Evolutionary conservation across 352 stramenopile genomes (phyloP), one percentile per base, ranked within the genome.

Genomic region (Pythium scleroteichum): DNA sequence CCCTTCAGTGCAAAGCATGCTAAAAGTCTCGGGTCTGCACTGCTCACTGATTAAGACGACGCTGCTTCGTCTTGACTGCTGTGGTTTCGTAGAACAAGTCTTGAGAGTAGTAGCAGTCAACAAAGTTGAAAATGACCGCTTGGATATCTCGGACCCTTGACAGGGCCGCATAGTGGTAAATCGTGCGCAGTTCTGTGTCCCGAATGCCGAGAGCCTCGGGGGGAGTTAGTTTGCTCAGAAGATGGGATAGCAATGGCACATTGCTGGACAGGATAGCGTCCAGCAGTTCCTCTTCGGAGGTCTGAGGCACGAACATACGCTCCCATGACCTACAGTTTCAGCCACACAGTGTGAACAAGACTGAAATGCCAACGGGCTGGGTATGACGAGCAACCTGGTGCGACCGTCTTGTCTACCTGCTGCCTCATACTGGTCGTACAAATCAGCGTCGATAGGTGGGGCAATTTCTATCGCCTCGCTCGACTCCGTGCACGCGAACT

Each of bases 161-260:
- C 35, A 68, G 17, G 1, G 60, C 60, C 6, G 60, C 60, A 19
- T 68, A 68, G 46, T 62, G 60, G 23, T 62, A 68, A 52, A 68
- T 53, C 13, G 60, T 68, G 2, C 60, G 60, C 19, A 17, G 20
- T 2, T 63, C 53, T 4, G 26, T 26, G 47, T 66, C 56, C 13
- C 27, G 49, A 32, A 64, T 33, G n/a, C 4, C 17, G 12, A 66
- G 9, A 14, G 45, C 42, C 10, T 62, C 49, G 0, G 41, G 33
- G 8, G 56, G 62, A 1, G 49, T 58, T 35, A 60, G 32, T 1
- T 45, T 38, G 20, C 53, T 61, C 19, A 70, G 54, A 2, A 58
- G 22, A 10, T 64, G 22, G 8, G 49, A 59, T n/a, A 69, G 5
- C 10, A 64, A 32, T 2, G n/a, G 12, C 49, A 61, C 3, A 20